These are phyloP conservation scores for Cystobasidium onofrii DNA, from an alignment of 768 basidiomycete species.

Conservation along the genomic window DNA sequence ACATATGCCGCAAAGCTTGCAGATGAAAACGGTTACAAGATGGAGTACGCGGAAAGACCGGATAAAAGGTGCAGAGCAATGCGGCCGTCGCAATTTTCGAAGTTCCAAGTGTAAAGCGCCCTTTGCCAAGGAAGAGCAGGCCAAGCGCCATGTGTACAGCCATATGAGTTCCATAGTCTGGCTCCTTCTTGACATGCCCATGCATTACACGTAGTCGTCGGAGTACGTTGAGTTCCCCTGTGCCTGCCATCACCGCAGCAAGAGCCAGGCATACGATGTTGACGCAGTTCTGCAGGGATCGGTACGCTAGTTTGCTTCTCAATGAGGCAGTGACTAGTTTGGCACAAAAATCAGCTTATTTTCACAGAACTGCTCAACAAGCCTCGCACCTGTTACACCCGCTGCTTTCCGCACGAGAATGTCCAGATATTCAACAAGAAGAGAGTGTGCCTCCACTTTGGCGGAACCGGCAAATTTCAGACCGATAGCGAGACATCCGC, in stretches of 20 bases:
- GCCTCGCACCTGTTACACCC: slow-evolving; percentile 53
- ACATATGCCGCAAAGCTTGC: slow-evolving; percentile 86
- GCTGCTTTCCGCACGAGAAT: slow-evolving; percentile 64
- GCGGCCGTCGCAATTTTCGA: slow-evolving; percentile 85
- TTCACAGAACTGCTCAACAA: background rate
- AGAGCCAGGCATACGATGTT: slow-evolving; percentile 77
- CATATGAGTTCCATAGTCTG: slow-evolving; percentile 71
- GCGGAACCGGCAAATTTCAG: slow-evolving; percentile 93
- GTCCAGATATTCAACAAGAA: slow-evolving; percentile 75
- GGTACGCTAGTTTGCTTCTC: slow-evolving; percentile 78
- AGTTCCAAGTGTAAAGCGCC: slow-evolving; percentile 81
- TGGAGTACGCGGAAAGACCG: slow-evolving; percentile 67
- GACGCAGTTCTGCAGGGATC: slow-evolving; percentile 75
- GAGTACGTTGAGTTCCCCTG: slow-evolving; percentile 83
- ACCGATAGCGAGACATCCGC: slow-evolving; percentile 81
- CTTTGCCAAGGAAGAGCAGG: slow-evolving; percentile 83
- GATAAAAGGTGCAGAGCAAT: slow-evolving; percentile 84
- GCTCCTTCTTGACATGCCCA: slow-evolving; percentile 61
- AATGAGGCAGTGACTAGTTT: slow-evolving; percentile 60
- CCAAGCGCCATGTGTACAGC: slow-evolving; percentile 85
- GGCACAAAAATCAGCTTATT: background rate
- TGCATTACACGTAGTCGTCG: slow-evolving; percentile 79
- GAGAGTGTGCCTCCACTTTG: slow-evolving; percentile 72
- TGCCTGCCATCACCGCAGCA: slow-evolving; percentile 94
- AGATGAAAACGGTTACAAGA: slow-evolving; percentile 83